A percentile compares a stretch with the other conserved stretches of the same genome.
Evolutionary conservation across 495 filamentous ascomycete genomes (phyloP).

Genomic region (Umbilicaria muhlenbergii): DNA sequence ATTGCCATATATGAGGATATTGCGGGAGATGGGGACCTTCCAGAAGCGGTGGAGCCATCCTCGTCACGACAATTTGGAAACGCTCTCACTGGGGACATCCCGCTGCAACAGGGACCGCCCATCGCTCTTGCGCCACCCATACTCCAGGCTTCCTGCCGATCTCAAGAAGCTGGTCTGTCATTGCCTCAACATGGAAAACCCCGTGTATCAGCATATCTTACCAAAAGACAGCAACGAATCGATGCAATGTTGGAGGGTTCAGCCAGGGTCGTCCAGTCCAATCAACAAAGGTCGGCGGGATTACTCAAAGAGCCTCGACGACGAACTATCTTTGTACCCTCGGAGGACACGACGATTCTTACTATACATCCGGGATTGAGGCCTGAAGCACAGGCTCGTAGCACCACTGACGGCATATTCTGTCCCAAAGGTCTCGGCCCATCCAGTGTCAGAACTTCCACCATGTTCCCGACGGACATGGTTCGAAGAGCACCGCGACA

Average conservation of each 20-base stretch:
- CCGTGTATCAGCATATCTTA: neutral
- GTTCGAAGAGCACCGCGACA: conserved; percentile 18
- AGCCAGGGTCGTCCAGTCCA: no score
- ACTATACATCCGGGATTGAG: conserved; percentile 27
- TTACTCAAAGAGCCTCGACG: conserved; percentile 21
- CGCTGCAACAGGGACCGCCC: conserved; percentile 5
- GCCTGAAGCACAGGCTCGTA: conserved; percentile 22
- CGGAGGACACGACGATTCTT: conserved; percentile 25
- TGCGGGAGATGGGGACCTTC: conserved; percentile 1
- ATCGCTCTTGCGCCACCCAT: conserved; percentile 3
- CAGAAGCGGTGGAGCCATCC: neutral
- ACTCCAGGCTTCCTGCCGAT: conserved; percentile 3
- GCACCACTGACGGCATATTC: neutral
- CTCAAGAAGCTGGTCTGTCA: conserved; percentile 6
- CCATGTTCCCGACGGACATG: conserved; percentile 14
- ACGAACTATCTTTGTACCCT: conserved; percentile 26
- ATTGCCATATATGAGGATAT: conserved; percentile 24
- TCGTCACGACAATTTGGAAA: conserved; percentile 1
- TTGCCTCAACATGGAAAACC: neutral
- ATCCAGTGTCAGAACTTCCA: conserved; percentile 15
- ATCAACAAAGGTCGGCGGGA: neutral
- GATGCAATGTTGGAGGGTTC: neutral
- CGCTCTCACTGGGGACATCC: conserved; percentile 8
- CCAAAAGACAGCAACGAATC: neutral
- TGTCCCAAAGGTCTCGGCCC: neutral